phyloP scores from a whole-genome alignment of 805 yeast species.

The Candida rishiriensis region DNA sequence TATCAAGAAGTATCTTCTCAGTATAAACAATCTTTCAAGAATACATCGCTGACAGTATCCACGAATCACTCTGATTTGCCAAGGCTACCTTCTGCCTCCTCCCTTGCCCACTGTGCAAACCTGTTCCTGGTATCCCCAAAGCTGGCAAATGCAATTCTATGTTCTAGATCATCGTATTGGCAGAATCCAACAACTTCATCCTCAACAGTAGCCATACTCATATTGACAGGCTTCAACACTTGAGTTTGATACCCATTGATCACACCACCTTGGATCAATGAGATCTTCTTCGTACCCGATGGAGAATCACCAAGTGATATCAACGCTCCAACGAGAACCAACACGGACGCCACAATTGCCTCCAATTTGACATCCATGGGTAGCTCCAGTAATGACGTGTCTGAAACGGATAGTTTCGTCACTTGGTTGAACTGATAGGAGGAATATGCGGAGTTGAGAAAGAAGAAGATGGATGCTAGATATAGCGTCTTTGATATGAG shows the following conservation, averaged over 20 bases:
- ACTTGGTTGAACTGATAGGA: constrained; percentile 48
- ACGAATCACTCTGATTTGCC: background rate
- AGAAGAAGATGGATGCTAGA: constrained; percentile 8
- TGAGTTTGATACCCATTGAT: constrained; percentile 24
- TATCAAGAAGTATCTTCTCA: too few relatives aligned
- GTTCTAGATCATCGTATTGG: constrained; percentile 40
- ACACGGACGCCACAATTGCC: constrained; percentile 40
- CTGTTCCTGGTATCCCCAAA: constrained; percentile 40
- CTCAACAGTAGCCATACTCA: constrained; percentile 43
- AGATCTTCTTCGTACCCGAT: constrained; percentile 1
- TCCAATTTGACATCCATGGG: constrained; percentile 51
- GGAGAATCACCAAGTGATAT: constrained; percentile 24
- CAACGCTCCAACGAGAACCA: constrained; percentile 38
- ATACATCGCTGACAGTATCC: background rate
- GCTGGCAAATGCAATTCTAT: constrained; percentile 50
- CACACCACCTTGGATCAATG: constrained; percentile 10
- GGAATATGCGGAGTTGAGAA: constrained; percentile 50
- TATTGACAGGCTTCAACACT: constrained; percentile 42
- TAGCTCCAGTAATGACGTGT: constrained; percentile 11
- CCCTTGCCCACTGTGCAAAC: constrained; percentile 34
- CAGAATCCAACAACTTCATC: constrained; percentile 43
- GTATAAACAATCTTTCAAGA: background rate
- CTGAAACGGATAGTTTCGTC: constrained; percentile 18
- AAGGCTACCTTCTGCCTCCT: background rate
- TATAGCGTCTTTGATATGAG: background rate